Evolutionary conservation across 225 moss, liverwort and hornwort genomes (phyloP), one percentile per base, ranked within the genome.

Genomic region (Physcomitrellopsis africana): DNA sequence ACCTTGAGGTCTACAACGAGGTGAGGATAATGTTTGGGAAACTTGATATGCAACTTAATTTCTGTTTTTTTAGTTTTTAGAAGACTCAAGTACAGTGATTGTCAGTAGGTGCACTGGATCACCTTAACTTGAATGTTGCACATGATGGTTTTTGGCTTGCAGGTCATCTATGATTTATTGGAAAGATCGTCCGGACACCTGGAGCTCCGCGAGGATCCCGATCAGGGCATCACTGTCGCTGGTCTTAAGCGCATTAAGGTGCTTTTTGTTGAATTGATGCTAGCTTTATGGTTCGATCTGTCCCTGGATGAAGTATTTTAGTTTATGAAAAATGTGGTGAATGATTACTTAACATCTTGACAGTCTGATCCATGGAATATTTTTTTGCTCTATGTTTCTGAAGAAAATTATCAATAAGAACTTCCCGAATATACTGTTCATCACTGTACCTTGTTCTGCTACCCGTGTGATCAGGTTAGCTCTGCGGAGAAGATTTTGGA

Each of bases 1-100:
- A 93, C 79, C 87, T 93, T 52, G 93, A 93, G 72, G 93, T 93
- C 43, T 93, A 93, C 72, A 93, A 93, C 63, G 93, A 93, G 89
- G 92, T 92, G 75, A 71, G 75, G 4, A 65, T 69, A 10, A 69
- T 63, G 56, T 26, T 29, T 63, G 54, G 37, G 55, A 64, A 48
- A 37, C 32, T 51, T 26, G 57, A 17, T n/a, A 45, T 53, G 27
- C 51, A 59, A 60, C 60, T 10, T 52, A 45, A 67, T 51, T 51
- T 62, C 32, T 64, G 69, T 22, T 9, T 16, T 19, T 19, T n/a
- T 20, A n/a, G 47, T 62, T 16, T 73, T 47, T 11, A 67, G 32
- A 62, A 27, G 20, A 32, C 45, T 53, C 29, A 20, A 69, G 57
- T 69, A 32, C 2, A 37, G 32, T 37, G 2, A 37, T 37, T 37